Percentiles rank a stretch among this genome's conserved stretches.
phyloP scores from a whole-genome alignment of 768 basidiomycete species.

The Crepidotus variabilis region DNA sequence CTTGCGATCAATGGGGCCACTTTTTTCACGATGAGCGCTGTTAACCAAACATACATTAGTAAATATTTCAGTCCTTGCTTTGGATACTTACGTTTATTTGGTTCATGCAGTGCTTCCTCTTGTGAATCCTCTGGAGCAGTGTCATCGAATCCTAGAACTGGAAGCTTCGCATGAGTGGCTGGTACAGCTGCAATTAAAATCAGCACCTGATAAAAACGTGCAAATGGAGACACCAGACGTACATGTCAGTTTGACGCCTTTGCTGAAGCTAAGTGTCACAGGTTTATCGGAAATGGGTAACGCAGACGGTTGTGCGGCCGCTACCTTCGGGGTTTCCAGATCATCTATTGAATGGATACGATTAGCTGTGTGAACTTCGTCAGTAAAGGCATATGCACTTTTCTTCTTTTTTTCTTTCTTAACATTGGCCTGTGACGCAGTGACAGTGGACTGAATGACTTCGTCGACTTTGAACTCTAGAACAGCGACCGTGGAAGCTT shows the following conservation, averaged over 20 bases:
- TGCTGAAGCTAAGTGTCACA: constrained; percentile 73
- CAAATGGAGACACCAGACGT: constrained; percentile 19
- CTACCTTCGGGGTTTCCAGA: constrained; percentile 21
- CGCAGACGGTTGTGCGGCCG: constrained; percentile 50
- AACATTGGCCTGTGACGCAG: constrained; percentile 46
- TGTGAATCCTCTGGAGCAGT: constrained; percentile 41
- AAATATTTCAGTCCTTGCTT: neutral
- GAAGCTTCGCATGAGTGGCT: constrained; percentile 28
- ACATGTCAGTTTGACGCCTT: constrained; percentile 31
- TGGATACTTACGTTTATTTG: constrained; percentile 47
- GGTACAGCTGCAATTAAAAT: neutral
- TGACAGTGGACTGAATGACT: constrained; percentile 33
- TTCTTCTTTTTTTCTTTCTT: constrained; percentile 72
- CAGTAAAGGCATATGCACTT: constrained; percentile 28
- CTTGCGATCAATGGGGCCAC: constrained; percentile 81
- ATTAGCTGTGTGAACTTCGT: neutral
- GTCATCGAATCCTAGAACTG: constrained; percentile 62
- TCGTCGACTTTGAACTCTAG: constrained; percentile 79
- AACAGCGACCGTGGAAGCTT: constrained; percentile 69
- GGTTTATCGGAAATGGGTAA: constrained; percentile 79
- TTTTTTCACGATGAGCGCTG: constrained; percentile 51
- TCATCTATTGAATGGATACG: constrained; percentile 26
- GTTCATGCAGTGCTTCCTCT: constrained; percentile 39
- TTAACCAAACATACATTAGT: neutral
- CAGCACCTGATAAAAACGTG: neutral